Base-by-base conservation (phyloP, 1,284 basidiomycete genomes). In the Peniophora sp. region DNA sequence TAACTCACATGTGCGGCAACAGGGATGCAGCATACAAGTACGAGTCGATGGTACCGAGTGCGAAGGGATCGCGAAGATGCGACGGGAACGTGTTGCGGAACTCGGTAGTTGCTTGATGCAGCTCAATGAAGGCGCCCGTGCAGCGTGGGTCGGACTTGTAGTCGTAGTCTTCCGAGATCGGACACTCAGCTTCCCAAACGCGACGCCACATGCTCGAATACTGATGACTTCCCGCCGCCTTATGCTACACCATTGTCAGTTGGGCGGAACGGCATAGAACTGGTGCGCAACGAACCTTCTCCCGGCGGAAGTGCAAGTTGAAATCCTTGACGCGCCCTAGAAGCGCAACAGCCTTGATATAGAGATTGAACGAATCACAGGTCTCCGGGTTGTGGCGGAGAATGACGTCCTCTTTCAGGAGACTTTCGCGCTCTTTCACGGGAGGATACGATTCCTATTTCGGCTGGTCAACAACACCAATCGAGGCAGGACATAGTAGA, bases 291-390 rank as follows among this genome's bases (percentile, higher is more conserved):
- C 24, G 78, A 69, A 27, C 79, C 27, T 32, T 32, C 5, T 32
- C 27, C 27, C 27, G 5, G 27, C 22, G 71, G 63, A 83, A 87
- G 34, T 85, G 78, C 43, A 79, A 59, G 59, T 88, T 88, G 65
- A 86, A 88, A n/a, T 72, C 68, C 61, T 88, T 89, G 35, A 85
- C 79, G 46, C 69, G 74, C 10, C 85, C 86, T 32, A 88, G 72
- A 35, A 89, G 59, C 51, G 88, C 79, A 9, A 75, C 71, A 17
- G 78, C 75, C 61, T 89, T 89, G 62, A 88, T 72, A 56, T 85
- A 86, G 17, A 89, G 61, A 17, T 78, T 77, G 57, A 87, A 87
- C 1, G 84, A 78, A 61, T 89, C 86, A 0, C 78, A 79, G 58
- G 83, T 79, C 15, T 20, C 37, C 37, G 76, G 76, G 20, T 78